Base-by-base conservation (phyloP, 345 rosid genomes). In the Xanthoceras sorbifolium region DNA sequence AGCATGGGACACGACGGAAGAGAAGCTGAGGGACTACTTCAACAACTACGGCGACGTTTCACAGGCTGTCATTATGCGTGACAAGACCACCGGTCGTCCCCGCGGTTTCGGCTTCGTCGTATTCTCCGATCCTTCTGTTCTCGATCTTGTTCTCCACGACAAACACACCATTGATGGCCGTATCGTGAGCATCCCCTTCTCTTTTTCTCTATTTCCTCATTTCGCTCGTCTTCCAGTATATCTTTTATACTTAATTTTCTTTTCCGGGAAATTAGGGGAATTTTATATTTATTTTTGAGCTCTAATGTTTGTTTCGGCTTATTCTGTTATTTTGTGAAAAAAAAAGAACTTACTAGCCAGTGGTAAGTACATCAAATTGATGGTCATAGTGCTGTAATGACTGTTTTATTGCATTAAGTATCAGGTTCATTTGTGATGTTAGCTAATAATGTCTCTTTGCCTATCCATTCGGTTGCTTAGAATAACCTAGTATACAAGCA, bases 1-100 rank as follows among this genome's bases (percentile, higher is more conserved):
- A 69, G 86, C 92, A 17, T 89, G 92, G 92, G 92, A 89, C 82
- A 89, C 92, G 2, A 63, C 85, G 22, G 92, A 89, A 78, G 92
- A 86, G 23, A 84, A 69, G 76, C 88, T 86, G 62, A 74, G 73
- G 4, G 90, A 86, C 20, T 82, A 89, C 80, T 89, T 89, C 77
- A 17, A 46, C 40, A 79, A 77, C 26, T 89, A 85, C 69, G 92
- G 89, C n/a, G 89, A 89, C 55, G 87, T 89, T 26, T 57, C 77
- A 5, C 87, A 85, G 77, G 72, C 87, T 25, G 87, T 78, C 42
- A 86, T 86, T 65, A 84, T 89, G 92, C 77, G 85, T 14, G 90
- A 89, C 77, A 89, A 85, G 81, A 72, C 81, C 71, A 89, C 92
- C n/a, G 85, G 86, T 25, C 79, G 90, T 36, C 92, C 92, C 14